These are phyloP conservation scores for Trichophyton simii DNA, from an alignment of 2,329 filamentous ascomycete species.

Conservation along the genomic window DNA sequence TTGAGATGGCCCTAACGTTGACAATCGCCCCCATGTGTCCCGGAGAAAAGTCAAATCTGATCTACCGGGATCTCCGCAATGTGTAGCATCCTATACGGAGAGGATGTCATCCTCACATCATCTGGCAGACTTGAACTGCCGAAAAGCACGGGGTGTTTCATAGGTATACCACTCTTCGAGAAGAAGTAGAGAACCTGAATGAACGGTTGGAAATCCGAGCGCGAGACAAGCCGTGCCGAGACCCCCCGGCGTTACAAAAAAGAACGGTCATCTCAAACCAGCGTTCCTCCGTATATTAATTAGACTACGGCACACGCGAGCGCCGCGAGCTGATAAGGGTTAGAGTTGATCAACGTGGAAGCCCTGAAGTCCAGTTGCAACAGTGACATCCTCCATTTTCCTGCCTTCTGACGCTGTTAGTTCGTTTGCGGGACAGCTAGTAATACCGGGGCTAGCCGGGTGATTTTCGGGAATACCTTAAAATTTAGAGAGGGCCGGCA, in stretches of 20 bases:
- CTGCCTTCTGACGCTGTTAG: neutral
- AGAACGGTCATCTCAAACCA: neutral
- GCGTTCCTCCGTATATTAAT: neutral
- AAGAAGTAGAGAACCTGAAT: neutral
- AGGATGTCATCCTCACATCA: neutral
- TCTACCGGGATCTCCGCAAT: conserved; percentile 2
- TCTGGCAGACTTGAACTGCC: neutral
- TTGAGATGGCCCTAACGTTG: neutral
- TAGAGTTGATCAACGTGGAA: conserved; percentile 4
- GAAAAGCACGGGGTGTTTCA: conserved; percentile 1
- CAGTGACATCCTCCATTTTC: conserved; percentile 2
- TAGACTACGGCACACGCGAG: conserved; percentile 4
- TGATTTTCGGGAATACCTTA: conserved; percentile 3
- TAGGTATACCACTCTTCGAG: neutral
- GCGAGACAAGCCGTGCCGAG: neutral
- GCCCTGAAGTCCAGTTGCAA: conserved; percentile 2
- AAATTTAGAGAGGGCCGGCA: neutral
- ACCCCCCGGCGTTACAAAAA: neutral
- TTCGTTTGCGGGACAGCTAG: neutral
- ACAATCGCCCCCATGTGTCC: neutral
- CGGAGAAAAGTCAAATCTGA: conserved; percentile 2
- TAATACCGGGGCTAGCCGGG: conserved; percentile 1
- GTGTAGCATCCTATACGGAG: neutral
- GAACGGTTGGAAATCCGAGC: neutral
- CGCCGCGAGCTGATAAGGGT: neutral